Conservation (phyloP, 495 filamentous ascomycete species). For the Cercophora samala region DNA sequence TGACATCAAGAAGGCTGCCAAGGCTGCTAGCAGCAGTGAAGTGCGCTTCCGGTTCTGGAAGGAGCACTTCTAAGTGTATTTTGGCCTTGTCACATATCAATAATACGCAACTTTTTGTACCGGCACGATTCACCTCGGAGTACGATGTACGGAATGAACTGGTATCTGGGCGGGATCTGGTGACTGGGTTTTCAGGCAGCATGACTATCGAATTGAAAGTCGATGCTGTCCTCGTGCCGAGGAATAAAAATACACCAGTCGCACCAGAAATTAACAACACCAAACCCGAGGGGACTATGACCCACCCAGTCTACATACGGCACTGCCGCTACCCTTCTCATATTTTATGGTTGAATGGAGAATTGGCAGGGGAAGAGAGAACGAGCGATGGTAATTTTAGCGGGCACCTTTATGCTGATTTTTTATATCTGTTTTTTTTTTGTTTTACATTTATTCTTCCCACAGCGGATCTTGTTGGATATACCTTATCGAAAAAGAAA, state of each 20-base stretch:
- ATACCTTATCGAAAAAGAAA: not conserved
- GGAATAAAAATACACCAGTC: not conserved
- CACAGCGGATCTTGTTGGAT: not conserved
- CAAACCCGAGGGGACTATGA: not conserved
- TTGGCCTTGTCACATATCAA: constrained; percentile 14
- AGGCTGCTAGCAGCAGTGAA: constrained; percentile 63
- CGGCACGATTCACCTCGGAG: not conserved
- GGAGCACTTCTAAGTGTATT: constrained; percentile 66
- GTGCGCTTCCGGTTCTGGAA: constrained; percentile 99
- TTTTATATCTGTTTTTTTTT: not conserved
- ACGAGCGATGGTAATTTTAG: not conserved
- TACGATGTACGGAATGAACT: not conserved
- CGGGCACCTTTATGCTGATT: not conserved
- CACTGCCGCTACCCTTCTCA: too few species aligned
- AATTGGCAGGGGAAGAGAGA: not conserved
- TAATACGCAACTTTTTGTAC: not conserved
- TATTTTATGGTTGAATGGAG: too few species aligned
- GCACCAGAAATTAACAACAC: not conserved
- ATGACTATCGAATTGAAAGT: too few species aligned
- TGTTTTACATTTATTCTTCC: not conserved
- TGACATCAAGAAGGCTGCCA: constrained; percentile 79
- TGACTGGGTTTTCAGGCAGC: not conserved
- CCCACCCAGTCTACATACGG: too few species aligned
- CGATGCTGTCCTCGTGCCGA: constrained; percentile 1
- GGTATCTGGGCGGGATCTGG: not conserved